phyloP scores from a whole-genome alignment of 176 grass and related monocot species.

The Puya raimondii region DNA sequence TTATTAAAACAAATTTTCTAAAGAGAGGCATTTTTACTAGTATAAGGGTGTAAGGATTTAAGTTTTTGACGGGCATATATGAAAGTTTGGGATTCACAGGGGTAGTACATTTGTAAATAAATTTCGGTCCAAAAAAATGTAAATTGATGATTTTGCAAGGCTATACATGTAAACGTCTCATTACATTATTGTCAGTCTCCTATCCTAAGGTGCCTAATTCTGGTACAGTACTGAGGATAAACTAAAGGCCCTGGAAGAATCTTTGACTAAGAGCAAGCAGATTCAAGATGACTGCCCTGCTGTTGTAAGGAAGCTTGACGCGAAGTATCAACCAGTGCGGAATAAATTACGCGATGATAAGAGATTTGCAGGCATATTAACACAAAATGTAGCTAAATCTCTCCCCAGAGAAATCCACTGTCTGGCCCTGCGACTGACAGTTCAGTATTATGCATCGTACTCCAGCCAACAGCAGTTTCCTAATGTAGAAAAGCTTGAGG shows the following conservation, averaged over 20 bases:
- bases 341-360: background rate
- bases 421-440: constrained; percentile 1
- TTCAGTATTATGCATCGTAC: background rate
- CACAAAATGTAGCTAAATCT: background rate
- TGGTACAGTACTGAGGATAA: background rate
- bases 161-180: no score
- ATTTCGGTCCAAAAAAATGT: no score
- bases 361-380: background rate
- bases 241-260: background rate
- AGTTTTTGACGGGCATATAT: no score
- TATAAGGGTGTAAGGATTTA: no score
- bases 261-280: background rate
- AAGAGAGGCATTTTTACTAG: no score
- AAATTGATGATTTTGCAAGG: no score
- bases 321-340: background rate
- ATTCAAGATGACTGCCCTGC: background rate
- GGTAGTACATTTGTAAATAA: no score
- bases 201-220: background rate
- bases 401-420: background rate
- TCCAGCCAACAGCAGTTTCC: background rate
- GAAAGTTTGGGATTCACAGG: no score
- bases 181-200: no score
- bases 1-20: no score
- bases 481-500: background rate
- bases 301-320: background rate